Evolutionary conservation across 306 rosid species (phyloP).

Genomic region (Sicyos baderoa): DNA sequence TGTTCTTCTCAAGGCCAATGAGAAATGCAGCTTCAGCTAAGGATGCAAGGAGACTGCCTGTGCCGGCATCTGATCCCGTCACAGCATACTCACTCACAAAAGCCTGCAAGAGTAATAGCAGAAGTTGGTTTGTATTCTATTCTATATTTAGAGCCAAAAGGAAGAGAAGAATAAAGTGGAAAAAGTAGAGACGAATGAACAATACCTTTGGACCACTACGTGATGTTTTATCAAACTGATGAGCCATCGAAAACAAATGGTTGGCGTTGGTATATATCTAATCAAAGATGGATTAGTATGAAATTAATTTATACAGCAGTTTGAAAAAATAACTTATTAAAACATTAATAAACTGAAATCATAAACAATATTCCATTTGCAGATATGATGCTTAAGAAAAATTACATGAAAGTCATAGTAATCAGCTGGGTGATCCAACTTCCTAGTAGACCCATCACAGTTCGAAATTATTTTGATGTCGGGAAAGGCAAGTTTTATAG

Average conservation of each 20-base stretch:
- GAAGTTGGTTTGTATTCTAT: conserved; percentile 14
- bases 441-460: conserved; percentile 64
- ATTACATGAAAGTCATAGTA: conserved; percentile 84
- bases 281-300: conserved; percentile 20
- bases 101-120: conserved; percentile 42
- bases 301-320: not conserved
- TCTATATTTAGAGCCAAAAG: conserved; percentile 4
- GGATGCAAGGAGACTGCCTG: conserved; percentile 81
- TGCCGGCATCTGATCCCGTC: conserved; percentile 60
- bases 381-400: conserved; percentile 13
- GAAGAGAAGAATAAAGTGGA: not conserved
- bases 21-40: conserved; percentile 84
- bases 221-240: conserved; percentile 39
- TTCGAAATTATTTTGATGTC: conserved; percentile 80
- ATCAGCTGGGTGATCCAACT: conserved; percentile 84
- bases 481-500: conserved; percentile 64
- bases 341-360: not conserved
- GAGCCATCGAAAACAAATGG: conserved; percentile 56
- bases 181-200: not conserved
- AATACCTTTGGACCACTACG: conserved; percentile 56
- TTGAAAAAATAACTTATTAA: not conserved
- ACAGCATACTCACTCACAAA: conserved; percentile 95
- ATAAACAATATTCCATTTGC: not conserved
- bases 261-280: conserved; percentile 67
- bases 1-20: conserved; percentile 76